Percentiles rank a stretch among this genome's conserved stretches.
Conservation (phyloP, 1,284 basidiomycete species). For the Meira nashicola region DNA sequence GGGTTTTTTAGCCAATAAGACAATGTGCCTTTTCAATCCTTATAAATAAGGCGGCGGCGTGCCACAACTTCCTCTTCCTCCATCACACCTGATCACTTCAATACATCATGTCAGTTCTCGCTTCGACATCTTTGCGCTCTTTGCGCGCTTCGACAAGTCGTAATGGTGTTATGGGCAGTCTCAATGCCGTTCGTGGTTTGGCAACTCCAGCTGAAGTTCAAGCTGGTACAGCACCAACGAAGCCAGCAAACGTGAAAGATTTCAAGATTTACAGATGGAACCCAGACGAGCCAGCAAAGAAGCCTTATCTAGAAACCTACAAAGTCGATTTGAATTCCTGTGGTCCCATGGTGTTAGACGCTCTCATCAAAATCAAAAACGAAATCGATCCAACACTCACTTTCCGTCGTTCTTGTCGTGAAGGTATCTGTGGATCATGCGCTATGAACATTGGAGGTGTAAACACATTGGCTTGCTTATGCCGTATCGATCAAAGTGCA, state of each 20-base stretch:
- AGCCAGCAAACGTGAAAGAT: constrained; percentile 44
- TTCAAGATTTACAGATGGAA: constrained; percentile 59
- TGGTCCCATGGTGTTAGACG: constrained; percentile 90
- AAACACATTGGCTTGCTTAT: constrained; percentile 95
- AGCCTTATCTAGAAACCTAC: constrained; percentile 87
- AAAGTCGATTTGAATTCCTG: constrained; percentile 87
- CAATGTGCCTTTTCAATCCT: no score
- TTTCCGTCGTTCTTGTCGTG: constrained; percentile 91
- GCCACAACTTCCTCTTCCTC: no score
- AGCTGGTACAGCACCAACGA: constrained; percentile 22
- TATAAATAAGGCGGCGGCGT: no score
- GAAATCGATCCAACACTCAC: constrained; percentile 93
- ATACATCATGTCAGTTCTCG: constrained; percentile 8
- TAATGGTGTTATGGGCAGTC: neutral
- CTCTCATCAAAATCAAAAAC: constrained; percentile 97
- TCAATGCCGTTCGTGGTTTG: constrained; percentile 27
- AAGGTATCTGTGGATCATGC: constrained; percentile 97
- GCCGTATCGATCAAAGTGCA: constrained; percentile 76
- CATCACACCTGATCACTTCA: neutral
- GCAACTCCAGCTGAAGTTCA: constrained; percentile 44
- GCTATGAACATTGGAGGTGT: constrained; percentile 97
- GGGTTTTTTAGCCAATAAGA: no score
- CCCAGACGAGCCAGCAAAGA: constrained; percentile 87
- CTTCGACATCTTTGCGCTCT: neutral
- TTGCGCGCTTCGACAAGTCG: constrained; percentile 6